Evolutionary conservation across 306 rosid genomes (phyloP).

Genomic region (Prunus armeniaca): DNA sequence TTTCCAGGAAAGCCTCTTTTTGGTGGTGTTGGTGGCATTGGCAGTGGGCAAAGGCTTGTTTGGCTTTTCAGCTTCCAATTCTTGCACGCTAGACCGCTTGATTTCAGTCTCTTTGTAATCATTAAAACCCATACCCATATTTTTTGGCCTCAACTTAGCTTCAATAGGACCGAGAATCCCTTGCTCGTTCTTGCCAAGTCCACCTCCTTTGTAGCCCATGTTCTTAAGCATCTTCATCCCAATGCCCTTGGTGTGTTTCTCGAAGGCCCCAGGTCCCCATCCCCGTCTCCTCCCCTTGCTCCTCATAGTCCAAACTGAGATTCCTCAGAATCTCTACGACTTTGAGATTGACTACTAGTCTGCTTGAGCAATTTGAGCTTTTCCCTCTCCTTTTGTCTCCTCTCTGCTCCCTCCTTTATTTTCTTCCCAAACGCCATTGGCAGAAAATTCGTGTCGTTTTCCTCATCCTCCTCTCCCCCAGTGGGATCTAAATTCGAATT

Average conservation of each 20-base stretch:
- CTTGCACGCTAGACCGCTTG: slow-evolving; percentile 32
- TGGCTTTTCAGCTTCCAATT: slow-evolving; percentile 32
- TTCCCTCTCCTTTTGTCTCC: slow-evolving; percentile 58
- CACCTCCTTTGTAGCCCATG: slow-evolving; percentile 97
- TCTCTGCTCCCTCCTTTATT: slow-evolving; percentile 78
- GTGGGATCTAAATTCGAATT: background rate
- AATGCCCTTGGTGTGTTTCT: slow-evolving; percentile 80
- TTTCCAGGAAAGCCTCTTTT: slow-evolving; percentile 57
- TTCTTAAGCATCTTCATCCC: slow-evolving; percentile 73
- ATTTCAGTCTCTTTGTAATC: slow-evolving; percentile 47
- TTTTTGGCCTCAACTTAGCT: slow-evolving; percentile 75
- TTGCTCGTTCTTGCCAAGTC: slow-evolving; percentile 85
- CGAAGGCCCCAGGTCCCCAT: slow-evolving; percentile 52
- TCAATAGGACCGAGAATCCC: slow-evolving; percentile 78
- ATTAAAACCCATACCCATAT: slow-evolving; percentile 76
- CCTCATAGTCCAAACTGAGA: no score
- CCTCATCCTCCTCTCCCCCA: slow-evolving; percentile 21
- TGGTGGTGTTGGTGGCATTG: slow-evolving; percentile 35
- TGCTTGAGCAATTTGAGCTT: slow-evolving; percentile 49
- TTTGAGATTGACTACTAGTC: slow-evolving; percentile 19
- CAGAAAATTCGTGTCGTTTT: slow-evolving; percentile 28
- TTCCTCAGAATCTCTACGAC: background rate
- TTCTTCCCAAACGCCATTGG: slow-evolving; percentile 79
- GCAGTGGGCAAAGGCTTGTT: background rate
- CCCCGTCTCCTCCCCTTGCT: slow-evolving; percentile 1